phyloP scores from a whole-genome alignment of 2,329 filamentous ascomycete species.

The Sclerotinia nivalis region DNA sequence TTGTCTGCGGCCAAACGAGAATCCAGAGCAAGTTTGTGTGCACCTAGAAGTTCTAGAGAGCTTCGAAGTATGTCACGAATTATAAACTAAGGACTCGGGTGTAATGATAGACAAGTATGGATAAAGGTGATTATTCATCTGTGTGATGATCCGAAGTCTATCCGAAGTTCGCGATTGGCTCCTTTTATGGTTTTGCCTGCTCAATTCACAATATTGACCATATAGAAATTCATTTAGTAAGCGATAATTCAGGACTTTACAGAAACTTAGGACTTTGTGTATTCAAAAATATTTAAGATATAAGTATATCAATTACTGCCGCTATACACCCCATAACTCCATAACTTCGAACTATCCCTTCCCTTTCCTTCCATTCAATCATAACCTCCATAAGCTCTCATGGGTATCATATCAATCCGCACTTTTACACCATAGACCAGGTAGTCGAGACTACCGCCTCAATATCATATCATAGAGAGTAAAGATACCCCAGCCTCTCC shows the following conservation, averaged over 20 bases:
- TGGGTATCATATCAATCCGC: constrained; percentile 18
- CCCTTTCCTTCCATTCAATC: not conserved
- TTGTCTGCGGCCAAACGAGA: not conserved
- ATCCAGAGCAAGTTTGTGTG: not conserved
- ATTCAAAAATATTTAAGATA: not conserved
- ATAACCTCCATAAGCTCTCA: not conserved
- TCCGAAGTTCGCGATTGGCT: not conserved
- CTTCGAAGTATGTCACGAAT: not conserved
- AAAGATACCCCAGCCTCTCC: not conserved
- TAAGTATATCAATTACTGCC: not conserved
- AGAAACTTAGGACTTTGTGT: not conserved
- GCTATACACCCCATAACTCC: not conserved
- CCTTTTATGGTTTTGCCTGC: not conserved
- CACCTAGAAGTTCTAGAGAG: not conserved
- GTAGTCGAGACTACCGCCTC: not conserved
- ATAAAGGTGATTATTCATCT: constrained; percentile 1
- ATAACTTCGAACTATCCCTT: not conserved
- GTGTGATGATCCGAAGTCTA: not conserved
- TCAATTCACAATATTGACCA: no score
- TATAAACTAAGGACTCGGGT: not conserved
- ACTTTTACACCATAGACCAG: not conserved
- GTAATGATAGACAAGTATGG: constrained; percentile 7
- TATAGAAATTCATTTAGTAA: not conserved
- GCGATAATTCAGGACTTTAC: not conserved
- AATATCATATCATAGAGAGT: not conserved